Base-by-base conservation (phyloP, 768 basidiomycete species). In the Rhizopogon salebrosus region DNA sequence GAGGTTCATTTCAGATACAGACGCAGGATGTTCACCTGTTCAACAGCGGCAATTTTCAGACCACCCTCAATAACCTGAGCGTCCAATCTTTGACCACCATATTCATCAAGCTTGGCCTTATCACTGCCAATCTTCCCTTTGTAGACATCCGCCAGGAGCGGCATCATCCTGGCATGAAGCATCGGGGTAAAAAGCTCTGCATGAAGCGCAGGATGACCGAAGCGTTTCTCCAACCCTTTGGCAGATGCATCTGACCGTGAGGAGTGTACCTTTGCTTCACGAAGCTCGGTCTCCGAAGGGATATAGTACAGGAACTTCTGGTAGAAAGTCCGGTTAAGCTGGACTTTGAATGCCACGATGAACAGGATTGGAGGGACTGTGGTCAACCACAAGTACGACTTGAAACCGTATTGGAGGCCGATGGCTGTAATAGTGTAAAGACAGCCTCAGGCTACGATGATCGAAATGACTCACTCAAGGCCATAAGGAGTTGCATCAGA, bases 131-230 rank as follows among this genome's bases (percentile, higher is more conserved):
- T 76, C 66, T 83, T 86, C 59, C 91, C 91, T 37, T 77, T 71
- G 63, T 91, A 93, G 24, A 93, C 87, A 55, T 92, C 80, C 34
- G 74, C 69, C 20, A 93, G 73, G 22, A 93, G 72, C 6, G 80
- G 85, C 80, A 89, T 85, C 87, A 92, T 88, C 68, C 84, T 85
- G 56, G 86, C 83, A 60, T 92, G 91, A 48, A 93, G 67, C 88
- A 91, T 89, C 0, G 89, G 91, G 5, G 90, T 92, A 70, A 94
- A 90, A 41, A 95, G 76, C 49, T 95, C 92, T 11, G 80, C 70
- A 59, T 93, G 83, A 42, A 99, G 76, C 14, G 94, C 89, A 1
- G 97, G 95, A 66, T 99, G 97, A 1, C 95, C 90, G 71, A 98
- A 99, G 26, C 95, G 86, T 65, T 85, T 92, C 72, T 86, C 86